Conservation (phyloP, 2,329 filamentous ascomycete genomes). For the Sclerotiophoma versabilis region DNA sequence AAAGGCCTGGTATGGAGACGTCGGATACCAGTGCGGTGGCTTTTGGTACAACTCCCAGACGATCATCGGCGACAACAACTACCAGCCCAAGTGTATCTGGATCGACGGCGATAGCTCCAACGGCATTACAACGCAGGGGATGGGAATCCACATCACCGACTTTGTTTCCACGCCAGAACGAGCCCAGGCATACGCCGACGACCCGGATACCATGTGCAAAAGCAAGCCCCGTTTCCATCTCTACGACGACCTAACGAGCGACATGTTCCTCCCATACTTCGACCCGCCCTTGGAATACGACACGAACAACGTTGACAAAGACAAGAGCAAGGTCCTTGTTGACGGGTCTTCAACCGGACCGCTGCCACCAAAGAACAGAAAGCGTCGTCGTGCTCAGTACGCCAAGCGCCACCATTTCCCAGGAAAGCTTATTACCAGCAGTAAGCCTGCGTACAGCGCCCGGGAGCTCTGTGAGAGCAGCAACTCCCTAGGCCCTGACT, state of each 20-base stretch:
- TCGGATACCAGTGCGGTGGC: slow-evolving; percentile 14
- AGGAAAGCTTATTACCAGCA: slow-evolving; percentile 10
- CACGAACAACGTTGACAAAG: slow-evolving; percentile 19
- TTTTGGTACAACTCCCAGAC: slow-evolving; percentile 23
- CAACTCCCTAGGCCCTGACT: slow-evolving; percentile 42
- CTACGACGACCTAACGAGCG: slow-evolving; percentile 29
- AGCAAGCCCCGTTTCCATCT: slow-evolving; percentile 21
- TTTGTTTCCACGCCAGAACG: slow-evolving; percentile 19
- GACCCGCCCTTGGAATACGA: slow-evolving; percentile 35
- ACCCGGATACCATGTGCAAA: slow-evolving; percentile 20
- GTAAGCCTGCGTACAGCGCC: slow-evolving; percentile 39
- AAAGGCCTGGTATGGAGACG: slow-evolving; percentile 24
- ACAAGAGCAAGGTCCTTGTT: slow-evolving; percentile 7
- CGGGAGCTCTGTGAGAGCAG: slow-evolving; percentile 35
- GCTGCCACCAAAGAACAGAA: neutral
- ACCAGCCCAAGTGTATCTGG: slow-evolving; percentile 21
- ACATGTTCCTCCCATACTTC: slow-evolving; percentile 34
- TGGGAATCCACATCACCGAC: slow-evolving; percentile 25
- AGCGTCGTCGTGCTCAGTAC: slow-evolving; percentile 3
- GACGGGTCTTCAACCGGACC: slow-evolving; percentile 4
- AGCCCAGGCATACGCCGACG: slow-evolving; percentile 7
- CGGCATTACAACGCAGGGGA: slow-evolving; percentile 15
- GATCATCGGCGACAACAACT: slow-evolving; percentile 12
- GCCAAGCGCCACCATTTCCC: slow-evolving; percentile 13
- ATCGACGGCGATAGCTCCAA: slow-evolving; percentile 20